Evolutionary conservation across 2,329 filamentous ascomycete species (phyloP).

Genomic region (Ceratocystis albifundus): DNA sequence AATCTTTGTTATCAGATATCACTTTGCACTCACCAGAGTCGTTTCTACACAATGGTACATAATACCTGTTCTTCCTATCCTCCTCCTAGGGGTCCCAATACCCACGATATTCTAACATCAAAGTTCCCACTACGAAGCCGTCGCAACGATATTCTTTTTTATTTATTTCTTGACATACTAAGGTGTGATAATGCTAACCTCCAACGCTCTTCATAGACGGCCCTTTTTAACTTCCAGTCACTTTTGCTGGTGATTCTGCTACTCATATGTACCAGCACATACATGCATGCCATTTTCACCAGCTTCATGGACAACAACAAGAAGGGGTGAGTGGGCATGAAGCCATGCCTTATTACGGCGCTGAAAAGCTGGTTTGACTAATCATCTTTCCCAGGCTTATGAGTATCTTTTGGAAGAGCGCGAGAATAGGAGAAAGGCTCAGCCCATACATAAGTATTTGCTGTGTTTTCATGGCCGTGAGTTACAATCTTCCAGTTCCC

Average conservation of each 20-base stretch:
- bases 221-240: conserved; percentile 97
- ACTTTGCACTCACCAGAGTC: background rate
- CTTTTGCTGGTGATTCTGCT: conserved; percentile 89
- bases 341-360: conserved; percentile 37
- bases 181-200: background rate
- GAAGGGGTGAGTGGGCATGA: conserved; percentile 52
- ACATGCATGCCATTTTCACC: conserved; percentile 82
- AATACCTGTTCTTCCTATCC: background rate
- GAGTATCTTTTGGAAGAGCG: conserved; percentile 92
- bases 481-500: conserved; percentile 26
- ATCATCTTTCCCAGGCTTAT: conserved; percentile 44
- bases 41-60: background rate
- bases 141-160: conserved; percentile 28
- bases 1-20: background rate
- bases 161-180: background rate
- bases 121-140: background rate
- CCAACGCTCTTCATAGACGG: conserved; percentile 48
- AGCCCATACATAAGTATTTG: conserved; percentile 94
- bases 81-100: background rate
- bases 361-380: background rate
- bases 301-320: conserved; percentile 87
- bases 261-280: conserved; percentile 89
- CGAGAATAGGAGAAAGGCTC: conserved; percentile 79
- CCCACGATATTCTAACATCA: background rate
- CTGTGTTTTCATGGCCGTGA: conserved; percentile 85